A percentile compares a stretch with the other conserved stretches of the same genome.
These are phyloP conservation scores for Chaetomiaceae sp. DNA, from an alignment of 2,329 filamentous ascomycete species.

Conservation along the genomic window DNA sequence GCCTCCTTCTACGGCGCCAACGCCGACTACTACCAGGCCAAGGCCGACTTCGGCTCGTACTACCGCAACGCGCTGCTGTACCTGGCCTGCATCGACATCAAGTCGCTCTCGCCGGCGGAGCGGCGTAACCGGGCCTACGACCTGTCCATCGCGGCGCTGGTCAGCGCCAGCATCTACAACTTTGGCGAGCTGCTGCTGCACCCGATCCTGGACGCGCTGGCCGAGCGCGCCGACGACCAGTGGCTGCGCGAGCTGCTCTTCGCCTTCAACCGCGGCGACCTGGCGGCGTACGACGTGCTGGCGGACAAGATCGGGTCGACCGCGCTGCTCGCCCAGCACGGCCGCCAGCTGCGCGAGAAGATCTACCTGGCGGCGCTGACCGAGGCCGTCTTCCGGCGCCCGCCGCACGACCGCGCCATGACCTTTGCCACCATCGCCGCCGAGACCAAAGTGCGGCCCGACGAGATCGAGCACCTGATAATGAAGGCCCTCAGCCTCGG, in stretches of 20 bases:
- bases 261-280: conserved; percentile 93
- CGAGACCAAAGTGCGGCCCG: conserved; percentile 84
- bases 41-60: conserved; percentile 90
- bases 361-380: conserved; percentile 95
- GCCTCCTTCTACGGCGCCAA: conserved; percentile 95
- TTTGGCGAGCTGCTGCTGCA: conserved; percentile 98
- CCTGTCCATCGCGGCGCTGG: conserved; percentile 82
- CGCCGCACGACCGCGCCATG: conserved; percentile 93
- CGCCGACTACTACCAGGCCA: conserved; percentile 89
- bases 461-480: conserved; percentile 95
- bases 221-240: conserved; percentile 60
- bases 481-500: conserved; percentile 99
- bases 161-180: conserved; percentile 96
- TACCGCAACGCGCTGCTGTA: conserved; percentile 97
- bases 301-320: conserved; percentile 76
- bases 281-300: conserved; percentile 78
- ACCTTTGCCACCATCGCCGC: conserved; percentile 80
- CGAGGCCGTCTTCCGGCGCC: conserved; percentile 91
- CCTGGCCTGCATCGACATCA: conserved; percentile 87
- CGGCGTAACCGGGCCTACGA: conserved; percentile 82
- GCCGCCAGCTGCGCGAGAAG: conserved; percentile 86
- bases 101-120: conserved; percentile 66
- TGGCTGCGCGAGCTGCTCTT: conserved; percentile 97
- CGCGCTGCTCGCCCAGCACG: conserved; percentile 70
- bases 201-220: conserved; percentile 82